Evolutionary conservation across 208 protist genomes (phyloP).

Genomic region (Trypanosoma conorhini): DNA sequence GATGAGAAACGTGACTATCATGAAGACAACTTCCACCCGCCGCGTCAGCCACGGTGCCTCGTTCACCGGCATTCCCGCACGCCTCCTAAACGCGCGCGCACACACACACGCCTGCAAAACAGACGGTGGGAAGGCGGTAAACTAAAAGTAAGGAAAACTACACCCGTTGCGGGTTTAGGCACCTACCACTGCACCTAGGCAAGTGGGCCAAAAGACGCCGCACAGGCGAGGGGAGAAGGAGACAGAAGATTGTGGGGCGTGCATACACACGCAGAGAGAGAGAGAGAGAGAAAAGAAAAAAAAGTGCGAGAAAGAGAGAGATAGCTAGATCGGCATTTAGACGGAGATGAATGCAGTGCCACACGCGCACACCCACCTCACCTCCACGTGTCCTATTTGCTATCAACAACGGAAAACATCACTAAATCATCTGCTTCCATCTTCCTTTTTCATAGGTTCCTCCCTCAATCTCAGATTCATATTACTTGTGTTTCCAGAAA

Average conservation of each 20-base stretch:
- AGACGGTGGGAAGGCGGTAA: too few relatives aligned
- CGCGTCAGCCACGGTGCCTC: constrained; percentile 43
- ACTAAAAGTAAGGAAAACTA: too few relatives aligned
- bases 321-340: too few relatives aligned
- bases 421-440: neutral
- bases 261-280: neutral
- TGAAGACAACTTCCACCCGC: constrained; percentile 29
- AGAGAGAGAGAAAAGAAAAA: constrained; percentile 9
- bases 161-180: too few relatives aligned
- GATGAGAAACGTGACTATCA: constrained; percentile 33
- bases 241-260: neutral
- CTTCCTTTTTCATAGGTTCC: neutral
- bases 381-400: neutral
- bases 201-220: too few relatives aligned
- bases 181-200: too few relatives aligned
- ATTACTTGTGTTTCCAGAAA: neutral
- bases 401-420: neutral
- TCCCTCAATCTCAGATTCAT: neutral
- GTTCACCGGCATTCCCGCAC: constrained; percentile 19
- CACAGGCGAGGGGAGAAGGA: neutral
- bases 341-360: neutral
- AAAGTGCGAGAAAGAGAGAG: too few relatives aligned
- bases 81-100: too few relatives aligned
- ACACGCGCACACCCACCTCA: neutral
- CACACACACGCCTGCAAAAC: too few relatives aligned